phyloP scores from a whole-genome alignment of 2,329 filamentous ascomycete genomes.

The Pseudopithomyces maydicus region DNA sequence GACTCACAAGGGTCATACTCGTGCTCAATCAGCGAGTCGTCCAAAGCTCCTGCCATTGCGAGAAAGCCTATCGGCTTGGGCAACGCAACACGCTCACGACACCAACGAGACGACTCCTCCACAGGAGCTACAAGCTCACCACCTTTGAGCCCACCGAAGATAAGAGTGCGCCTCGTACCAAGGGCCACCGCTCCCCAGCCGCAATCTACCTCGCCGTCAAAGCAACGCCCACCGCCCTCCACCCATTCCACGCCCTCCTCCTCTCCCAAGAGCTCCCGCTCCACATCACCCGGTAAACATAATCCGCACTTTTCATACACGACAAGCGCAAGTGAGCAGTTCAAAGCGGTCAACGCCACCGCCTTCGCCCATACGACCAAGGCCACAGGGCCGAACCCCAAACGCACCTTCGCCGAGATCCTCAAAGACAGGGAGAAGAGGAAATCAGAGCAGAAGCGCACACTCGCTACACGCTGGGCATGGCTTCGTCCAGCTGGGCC shows the following conservation, averaged over 20 bases:
- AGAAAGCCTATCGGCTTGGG: constrained; percentile 20
- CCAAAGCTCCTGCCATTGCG: constrained; percentile 14
- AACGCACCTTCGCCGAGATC: neutral
- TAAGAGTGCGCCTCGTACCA: constrained; percentile 29
- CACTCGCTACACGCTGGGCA: constrained; percentile 24
- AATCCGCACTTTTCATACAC: constrained; percentile 28
- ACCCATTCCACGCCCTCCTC: constrained; percentile 15
- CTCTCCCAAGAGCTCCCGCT: constrained; percentile 17
- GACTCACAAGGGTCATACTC: too few species aligned
- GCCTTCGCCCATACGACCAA: constrained; percentile 29
- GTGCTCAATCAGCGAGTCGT: constrained; percentile 11
- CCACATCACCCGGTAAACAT: constrained; percentile 26
- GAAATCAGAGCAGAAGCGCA: constrained; percentile 11
- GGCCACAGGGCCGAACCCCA: constrained; percentile 17
- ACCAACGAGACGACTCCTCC: constrained; percentile 16
- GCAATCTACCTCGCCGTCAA: constrained; percentile 15
- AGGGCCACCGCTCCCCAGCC: constrained; percentile 5
- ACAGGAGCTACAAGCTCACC: constrained; percentile 12
- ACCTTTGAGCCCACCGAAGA: constrained; percentile 13
- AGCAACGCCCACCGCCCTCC: constrained; percentile 21
- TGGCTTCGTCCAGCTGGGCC: constrained; percentile 28
- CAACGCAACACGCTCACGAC: constrained; percentile 3
- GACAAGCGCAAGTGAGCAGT: constrained; percentile 19
- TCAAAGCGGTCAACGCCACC: constrained; percentile 11
- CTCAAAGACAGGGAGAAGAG: constrained; percentile 14